Evolutionary conservation across 1,284 basidiomycete species (phyloP), one percentile per base, ranked within the genome.

Genomic region (Trichosporon coremiiforme): DNA sequence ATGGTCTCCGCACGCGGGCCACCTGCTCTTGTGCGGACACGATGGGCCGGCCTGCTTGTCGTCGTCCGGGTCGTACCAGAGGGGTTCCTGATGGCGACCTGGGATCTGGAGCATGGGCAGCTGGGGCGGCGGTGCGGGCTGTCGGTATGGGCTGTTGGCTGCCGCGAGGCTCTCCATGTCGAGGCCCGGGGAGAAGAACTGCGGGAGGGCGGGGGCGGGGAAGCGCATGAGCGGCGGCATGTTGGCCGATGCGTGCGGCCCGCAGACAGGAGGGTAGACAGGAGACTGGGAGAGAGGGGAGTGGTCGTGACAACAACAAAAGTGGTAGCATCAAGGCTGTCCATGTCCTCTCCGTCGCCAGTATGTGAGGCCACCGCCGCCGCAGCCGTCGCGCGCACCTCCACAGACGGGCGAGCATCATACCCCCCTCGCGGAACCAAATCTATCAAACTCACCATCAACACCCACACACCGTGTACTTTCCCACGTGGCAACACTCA

Each of bases 121-220:
- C 36, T 77, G 75, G 6, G 81, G 81, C 35, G 81, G 81, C 25
- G 80, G 81, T 1, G 80, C 80, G 9, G 80, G 80, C 67, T 82
- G 79, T 15, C 77, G 73, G 66, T 80, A 79, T 13, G 79, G 74
- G 13, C 72, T 73, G 1, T 78, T 77, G 17, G 79, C 78, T 2
- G 78, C 78, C 8, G 79, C 77, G 25, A 79, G 60, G 65, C 66
- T 68, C 41, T 68, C 70, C n/a, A 55, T 53, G 50, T 55, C 33
- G 33, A 66, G 33, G 53, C 33, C 47, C 3, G 50, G 41, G 36
- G 63, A 64, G 63, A 72, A 72, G 22, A 72, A 35, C 13, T 67
- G 62, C 5, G 71, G 70, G 25, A 71, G 53, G 12, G 63, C 50
- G 41, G 60, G 70, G 25, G 66, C 71, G 66, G 71, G 66, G 62